phyloP scores from a whole-genome alignment of 139 green algal genomes.

The Tetraselmis chui region DNA sequence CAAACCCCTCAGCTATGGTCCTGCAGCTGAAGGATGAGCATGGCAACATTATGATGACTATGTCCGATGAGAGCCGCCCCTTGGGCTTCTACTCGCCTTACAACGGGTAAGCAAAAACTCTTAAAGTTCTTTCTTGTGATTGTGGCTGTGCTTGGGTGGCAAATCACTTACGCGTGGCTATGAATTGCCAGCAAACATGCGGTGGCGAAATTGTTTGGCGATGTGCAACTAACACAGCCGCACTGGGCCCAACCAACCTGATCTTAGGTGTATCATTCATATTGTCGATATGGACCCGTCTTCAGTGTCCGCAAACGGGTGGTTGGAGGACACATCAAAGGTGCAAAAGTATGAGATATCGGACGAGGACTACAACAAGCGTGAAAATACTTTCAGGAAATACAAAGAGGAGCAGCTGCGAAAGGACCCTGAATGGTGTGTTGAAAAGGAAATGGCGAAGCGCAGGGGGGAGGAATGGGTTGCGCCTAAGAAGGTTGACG shows the following conservation, averaged over 20 bases:
- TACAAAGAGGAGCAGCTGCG: conserved; percentile 74
- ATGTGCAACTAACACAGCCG: not conserved
- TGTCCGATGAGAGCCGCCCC: conserved; percentile 55
- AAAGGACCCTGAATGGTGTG: conserved; percentile 83
- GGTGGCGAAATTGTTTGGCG: not conserved
- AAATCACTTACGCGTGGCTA: not conserved
- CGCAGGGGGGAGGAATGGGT: conserved; percentile 22
- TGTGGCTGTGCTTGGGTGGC: not conserved
- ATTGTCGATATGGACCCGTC: conserved; percentile 83
- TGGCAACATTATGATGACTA: conserved; percentile 33
- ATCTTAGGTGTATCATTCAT: conserved; percentile 66
- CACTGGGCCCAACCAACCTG: not conserved
- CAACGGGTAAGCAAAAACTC: conserved; percentile 65
- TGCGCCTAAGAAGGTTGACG: conserved; percentile 15
- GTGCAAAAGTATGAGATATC: conserved; percentile 97
- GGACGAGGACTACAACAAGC: conserved; percentile 84
- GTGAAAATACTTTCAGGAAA: conserved; percentile 88
- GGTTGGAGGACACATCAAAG: conserved; percentile 92
- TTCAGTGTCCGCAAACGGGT: conserved; percentile 75
- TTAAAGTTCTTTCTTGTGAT: not conserved
- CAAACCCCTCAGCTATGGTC: conserved; percentile 59
- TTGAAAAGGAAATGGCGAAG: conserved; percentile 76
- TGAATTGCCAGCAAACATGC: not conserved
- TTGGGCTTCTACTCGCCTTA: conserved; percentile 93
- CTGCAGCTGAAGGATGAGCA: conserved; percentile 79